Evolutionary conservation across 1,284 basidiomycete species (phyloP).

Genomic region (Rhodotorula glutinis): DNA sequence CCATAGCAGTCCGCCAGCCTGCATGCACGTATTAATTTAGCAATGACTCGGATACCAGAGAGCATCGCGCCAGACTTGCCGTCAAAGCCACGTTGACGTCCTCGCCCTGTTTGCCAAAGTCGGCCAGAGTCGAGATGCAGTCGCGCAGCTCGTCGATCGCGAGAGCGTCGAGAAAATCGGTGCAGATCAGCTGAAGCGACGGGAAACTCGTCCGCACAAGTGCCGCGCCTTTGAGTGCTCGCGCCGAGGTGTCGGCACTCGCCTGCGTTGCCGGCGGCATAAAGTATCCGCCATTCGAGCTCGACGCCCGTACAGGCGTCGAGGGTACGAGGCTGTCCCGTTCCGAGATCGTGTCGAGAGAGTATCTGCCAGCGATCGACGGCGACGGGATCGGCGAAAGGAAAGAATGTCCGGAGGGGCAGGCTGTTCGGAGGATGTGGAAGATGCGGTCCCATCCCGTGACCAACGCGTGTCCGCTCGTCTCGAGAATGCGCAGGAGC

Average conservation of each 20-base stretch:
- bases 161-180: conserved; percentile 78
- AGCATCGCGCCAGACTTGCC: conserved; percentile 46
- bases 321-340: conserved; percentile 11
- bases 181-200: conserved; percentile 85
- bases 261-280: neutral
- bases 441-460: conserved; percentile 93
- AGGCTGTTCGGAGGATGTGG: conserved; percentile 75
- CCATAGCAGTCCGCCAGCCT: conserved; percentile 74
- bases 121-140: conserved; percentile 83
- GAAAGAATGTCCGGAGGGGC: conserved; percentile 63
- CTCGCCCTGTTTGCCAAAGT: conserved; percentile 77
- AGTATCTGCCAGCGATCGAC: neutral
- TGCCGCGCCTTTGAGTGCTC: conserved; percentile 34
- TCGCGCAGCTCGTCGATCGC: conserved; percentile 74
- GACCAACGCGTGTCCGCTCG: conserved; percentile 77
- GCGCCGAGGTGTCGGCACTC: neutral
- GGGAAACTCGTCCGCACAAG: conserved; percentile 88
- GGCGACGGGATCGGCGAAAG: conserved; percentile 63
- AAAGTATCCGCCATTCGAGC: conserved; percentile 13
- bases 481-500: conserved; percentile 81
- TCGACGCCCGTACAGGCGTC: conserved; percentile 11
- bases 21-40: neutral
- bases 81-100: conserved; percentile 96
- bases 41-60: neutral
- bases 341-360: conserved; percentile 33